Percentiles rank a stretch among this genome's conserved stretches.
Evolutionary conservation across 371 early-diverging fungal species (phyloP).

Genomic region (Apophysomyces elegans): DNA sequence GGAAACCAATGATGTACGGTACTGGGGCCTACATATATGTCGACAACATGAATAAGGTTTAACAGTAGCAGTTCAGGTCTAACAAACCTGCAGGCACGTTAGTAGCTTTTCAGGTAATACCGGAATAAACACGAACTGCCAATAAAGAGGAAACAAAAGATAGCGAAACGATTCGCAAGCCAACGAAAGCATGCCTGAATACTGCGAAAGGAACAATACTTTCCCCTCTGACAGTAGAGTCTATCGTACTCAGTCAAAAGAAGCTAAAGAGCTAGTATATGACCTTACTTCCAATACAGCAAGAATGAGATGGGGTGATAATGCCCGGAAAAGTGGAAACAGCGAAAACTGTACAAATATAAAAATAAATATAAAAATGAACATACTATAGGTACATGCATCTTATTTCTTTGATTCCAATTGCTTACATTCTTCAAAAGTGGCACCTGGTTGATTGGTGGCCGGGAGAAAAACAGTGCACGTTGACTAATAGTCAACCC

Average conservation of each 20-base stretch:
- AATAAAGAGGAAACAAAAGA: constrained; percentile 77
- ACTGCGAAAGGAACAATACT: constrained; percentile 74
- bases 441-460: constrained; percentile 79
- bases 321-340: constrained; percentile 74
- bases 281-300: constrained; percentile 63
- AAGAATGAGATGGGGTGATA: constrained; percentile 74
- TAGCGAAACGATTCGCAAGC: constrained; percentile 74
- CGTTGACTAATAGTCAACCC: constrained; percentile 66
- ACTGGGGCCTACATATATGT: constrained; percentile 63
- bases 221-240: constrained; percentile 75
- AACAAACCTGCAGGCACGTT: constrained; percentile 68
- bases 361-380: background rate
- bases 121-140: constrained; percentile 86
- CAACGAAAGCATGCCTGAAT: constrained; percentile 73
- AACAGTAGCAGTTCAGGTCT: background rate
- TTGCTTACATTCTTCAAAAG: constrained; percentile 73
- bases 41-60: background rate
- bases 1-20: constrained; percentile 82
- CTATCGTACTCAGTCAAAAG: constrained; percentile 27
- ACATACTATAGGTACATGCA: background rate
- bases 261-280: background rate
- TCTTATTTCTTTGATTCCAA: background rate
- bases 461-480: constrained; percentile 73
- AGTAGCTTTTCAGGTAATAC: constrained; percentile 72
- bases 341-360: constrained; percentile 68